phyloP scores from a whole-genome alignment of 352 stramenopile species.

The Nothophytophthora sp. region DNA sequence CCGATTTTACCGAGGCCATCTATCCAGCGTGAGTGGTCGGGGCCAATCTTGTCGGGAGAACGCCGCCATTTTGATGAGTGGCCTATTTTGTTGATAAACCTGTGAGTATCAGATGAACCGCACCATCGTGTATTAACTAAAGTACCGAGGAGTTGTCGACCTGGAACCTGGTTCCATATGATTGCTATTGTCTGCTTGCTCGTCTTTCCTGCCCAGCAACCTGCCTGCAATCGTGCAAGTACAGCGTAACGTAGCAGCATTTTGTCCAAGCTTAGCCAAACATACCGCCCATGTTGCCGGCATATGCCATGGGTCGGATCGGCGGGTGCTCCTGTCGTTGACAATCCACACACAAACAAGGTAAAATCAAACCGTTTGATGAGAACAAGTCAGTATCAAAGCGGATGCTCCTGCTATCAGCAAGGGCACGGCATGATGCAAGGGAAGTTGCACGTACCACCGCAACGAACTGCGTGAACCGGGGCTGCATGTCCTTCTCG shows the following conservation, averaged over 20 bases:
- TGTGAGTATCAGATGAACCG: constrained; percentile 6
- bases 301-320: constrained; percentile 90
- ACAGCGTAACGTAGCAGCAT: no score
- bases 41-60: constrained; percentile 25
- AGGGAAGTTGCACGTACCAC: constrained; percentile 87
- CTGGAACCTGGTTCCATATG: no score
- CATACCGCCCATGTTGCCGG: constrained; percentile 90
- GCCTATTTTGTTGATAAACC: constrained; percentile 25
- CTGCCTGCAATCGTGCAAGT: constrained; percentile 19
- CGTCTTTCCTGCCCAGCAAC: constrained; percentile 15
- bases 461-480: constrained; percentile 95
- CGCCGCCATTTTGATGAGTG: constrained; percentile 29
- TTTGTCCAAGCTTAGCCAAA: no score
- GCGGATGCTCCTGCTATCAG: no score
- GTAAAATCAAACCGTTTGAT: no score
- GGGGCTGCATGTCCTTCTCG: constrained; percentile 93
- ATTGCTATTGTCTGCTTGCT: constrained; percentile 17
- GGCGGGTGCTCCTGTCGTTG: constrained; percentile 87
- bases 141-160: no score
- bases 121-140: constrained; percentile 27
- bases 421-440: no score
- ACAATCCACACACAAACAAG: background rate
- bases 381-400: no score
- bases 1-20: constrained; percentile 34
- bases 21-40: constrained; percentile 16